phyloP scores from a whole-genome alignment of 106 monocot genomes.

The Phalaenopsis equestris region DNA sequence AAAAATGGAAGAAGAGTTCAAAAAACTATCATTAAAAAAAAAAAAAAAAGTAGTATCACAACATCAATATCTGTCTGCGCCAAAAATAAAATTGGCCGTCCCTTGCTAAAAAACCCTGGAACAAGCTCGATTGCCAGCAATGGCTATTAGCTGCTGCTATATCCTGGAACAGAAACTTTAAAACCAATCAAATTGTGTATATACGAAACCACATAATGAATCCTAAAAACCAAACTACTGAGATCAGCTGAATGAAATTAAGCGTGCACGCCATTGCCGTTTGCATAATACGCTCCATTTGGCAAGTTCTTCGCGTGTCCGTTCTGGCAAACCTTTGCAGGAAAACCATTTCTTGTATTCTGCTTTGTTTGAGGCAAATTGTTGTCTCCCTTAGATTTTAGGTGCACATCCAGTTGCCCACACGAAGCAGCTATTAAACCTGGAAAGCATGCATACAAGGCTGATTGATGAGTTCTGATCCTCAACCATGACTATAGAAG shows the following conservation, averaged over 20 bases:
- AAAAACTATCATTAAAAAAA: background rate
- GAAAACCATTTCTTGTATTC: constrained; percentile 16
- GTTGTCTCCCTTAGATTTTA: constrained; percentile 8
- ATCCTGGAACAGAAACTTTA: background rate
- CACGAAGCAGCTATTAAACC: constrained; percentile 67
- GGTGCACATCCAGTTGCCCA: constrained; percentile 27
- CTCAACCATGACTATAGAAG: background rate
- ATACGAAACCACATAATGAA: background rate
- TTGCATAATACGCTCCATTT: constrained; percentile 29
- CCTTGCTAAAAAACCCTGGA: constrained; percentile 8
- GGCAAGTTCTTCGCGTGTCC: constrained; percentile 28
- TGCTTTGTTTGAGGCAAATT: background rate
- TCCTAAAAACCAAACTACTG: background rate
- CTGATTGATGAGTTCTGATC: background rate
- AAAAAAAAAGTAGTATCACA: background rate
- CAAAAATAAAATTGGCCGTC: background rate
- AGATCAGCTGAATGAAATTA: constrained; percentile 12
- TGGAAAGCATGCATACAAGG: constrained; percentile 6
- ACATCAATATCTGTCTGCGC: background rate
- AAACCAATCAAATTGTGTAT: constrained; percentile 2
- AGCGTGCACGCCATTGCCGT: constrained; percentile 56
- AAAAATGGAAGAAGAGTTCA: background rate
- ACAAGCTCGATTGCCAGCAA: background rate
- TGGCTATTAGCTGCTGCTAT: background rate
- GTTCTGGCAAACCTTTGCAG: constrained; percentile 20